phyloP scores from a whole-genome alignment of 768 basidiomycete species.

The Chlorophyllum brunneum region DNA sequence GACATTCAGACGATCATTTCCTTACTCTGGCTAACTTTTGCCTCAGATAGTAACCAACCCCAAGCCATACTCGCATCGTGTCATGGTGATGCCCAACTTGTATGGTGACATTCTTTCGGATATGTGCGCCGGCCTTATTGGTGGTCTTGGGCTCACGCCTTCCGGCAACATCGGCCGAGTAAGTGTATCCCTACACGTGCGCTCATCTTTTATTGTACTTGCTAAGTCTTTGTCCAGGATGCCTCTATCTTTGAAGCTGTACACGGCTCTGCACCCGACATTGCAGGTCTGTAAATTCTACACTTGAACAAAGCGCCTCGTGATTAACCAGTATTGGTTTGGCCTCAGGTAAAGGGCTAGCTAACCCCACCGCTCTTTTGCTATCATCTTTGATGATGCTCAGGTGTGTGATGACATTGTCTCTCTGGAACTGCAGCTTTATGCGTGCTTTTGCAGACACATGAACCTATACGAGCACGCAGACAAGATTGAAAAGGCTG shows the following conservation, averaged over 20 bases:
- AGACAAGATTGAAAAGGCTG: constrained; percentile 86
- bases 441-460: constrained; percentile 59
- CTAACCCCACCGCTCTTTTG: constrained; percentile 98
- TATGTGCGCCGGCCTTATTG: constrained; percentile 98
- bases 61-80: constrained; percentile 86
- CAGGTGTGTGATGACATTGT: constrained; percentile 47
- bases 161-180: constrained; percentile 97
- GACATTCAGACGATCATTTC: background rate
- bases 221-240: constrained; percentile 48
- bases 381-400: constrained; percentile 98
- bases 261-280: constrained; percentile 99
- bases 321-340: constrained; percentile 8
- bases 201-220: background rate
- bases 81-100: constrained; percentile 99
- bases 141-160: constrained; percentile 94
- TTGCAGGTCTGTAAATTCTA: constrained; percentile 59
- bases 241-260: constrained; percentile 99
- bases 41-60: constrained; percentile 88
- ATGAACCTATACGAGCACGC: constrained; percentile 88
- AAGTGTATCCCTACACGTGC: constrained; percentile 23
- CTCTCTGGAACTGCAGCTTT: constrained; percentile 10
- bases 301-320: background rate
- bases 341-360: constrained; percentile 76
- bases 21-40: background rate
- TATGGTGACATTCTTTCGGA: constrained; percentile 96